Conservation (phyloP, 2,329 filamentous ascomycete species). For the Clathrospora elynae region DNA sequence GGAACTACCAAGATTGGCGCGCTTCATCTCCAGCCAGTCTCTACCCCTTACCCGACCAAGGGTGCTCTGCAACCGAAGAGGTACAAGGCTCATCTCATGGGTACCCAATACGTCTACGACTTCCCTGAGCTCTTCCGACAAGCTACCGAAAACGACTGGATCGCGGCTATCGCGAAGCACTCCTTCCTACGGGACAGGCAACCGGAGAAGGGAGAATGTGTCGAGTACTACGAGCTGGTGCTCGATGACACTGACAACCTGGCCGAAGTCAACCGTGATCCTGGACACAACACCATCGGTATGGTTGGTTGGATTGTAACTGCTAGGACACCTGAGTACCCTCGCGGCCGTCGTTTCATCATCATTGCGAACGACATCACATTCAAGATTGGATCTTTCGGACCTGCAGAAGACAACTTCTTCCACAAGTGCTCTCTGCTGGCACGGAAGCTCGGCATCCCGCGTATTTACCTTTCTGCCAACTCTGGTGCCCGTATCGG, state of each 20-base stretch:
- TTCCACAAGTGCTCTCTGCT: slow-evolving; percentile 99
- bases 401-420: slow-evolving; percentile 94
- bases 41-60: slow-evolving; percentile 94
- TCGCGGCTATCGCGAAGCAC: slow-evolving; percentile 73
- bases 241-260: slow-evolving; percentile 92
- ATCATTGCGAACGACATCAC: slow-evolving; percentile 99
- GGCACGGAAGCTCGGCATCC: slow-evolving; percentile 90
- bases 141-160: slow-evolving; percentile 95
- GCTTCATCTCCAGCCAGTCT: slow-evolving; percentile 91
- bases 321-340: slow-evolving; percentile 94
- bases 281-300: slow-evolving; percentile 92
- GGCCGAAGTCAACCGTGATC: slow-evolving; percentile 90
- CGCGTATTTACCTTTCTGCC: slow-evolving; percentile 95
- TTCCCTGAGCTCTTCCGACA: slow-evolving; percentile 99
- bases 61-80: slow-evolving; percentile 98
- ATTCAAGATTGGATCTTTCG: slow-evolving; percentile 97
- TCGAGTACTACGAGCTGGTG: slow-evolving; percentile 91
- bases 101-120: slow-evolving; percentile 98
- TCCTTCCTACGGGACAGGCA: slow-evolving; percentile 77
- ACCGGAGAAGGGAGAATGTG: slow-evolving; percentile 85
- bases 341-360: slow-evolving; percentile 87
- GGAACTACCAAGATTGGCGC: slow-evolving; percentile 93
- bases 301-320: slow-evolving; percentile 99
- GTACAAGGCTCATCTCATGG: slow-evolving; percentile 99
- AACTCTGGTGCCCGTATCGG: slow-evolving; percentile 98